These are phyloP conservation scores for Licmophora abbreviata DNA, from an alignment of 108 stramenopile species.

Conservation along the genomic window DNA sequence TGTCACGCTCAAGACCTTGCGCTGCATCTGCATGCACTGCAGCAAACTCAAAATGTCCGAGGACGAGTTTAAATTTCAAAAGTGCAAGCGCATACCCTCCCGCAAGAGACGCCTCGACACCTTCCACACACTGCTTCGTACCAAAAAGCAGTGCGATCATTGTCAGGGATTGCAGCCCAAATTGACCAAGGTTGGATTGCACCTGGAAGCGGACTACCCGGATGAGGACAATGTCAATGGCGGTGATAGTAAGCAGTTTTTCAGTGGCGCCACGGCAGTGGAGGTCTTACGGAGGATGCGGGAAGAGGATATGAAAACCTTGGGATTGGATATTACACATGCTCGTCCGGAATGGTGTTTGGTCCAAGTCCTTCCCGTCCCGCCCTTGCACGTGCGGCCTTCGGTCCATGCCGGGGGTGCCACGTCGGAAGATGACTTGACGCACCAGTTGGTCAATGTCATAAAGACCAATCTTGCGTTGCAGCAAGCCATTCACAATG, in stretches of 20 bases:
- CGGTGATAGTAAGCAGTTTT: slow-evolving; percentile 89
- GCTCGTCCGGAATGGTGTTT: slow-evolving; percentile 97
- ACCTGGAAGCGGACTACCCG: slow-evolving; percentile 79
- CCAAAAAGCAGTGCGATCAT: slow-evolving; percentile 86
- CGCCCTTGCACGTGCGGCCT: slow-evolving; percentile 98
- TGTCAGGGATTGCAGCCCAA: slow-evolving; percentile 81
- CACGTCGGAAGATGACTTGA: slow-evolving; percentile 93
- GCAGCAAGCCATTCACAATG: slow-evolving; percentile 79
- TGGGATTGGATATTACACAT: slow-evolving; percentile 88
- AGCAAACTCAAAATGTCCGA: slow-evolving; percentile 71
- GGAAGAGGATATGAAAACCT: slow-evolving; percentile 80
- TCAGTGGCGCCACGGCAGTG: slow-evolving; percentile 79
- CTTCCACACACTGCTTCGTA: slow-evolving; percentile 77
- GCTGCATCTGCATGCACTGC: slow-evolving; percentile 95
- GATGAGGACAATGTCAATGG: slow-evolving; percentile 68
- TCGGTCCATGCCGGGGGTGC: slow-evolving; percentile 69
- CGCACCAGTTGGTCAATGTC: slow-evolving; percentile 95
- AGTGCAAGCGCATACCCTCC: slow-evolving; percentile 40
- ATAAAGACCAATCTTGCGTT: slow-evolving; percentile 93
- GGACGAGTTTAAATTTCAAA: slow-evolving; percentile 77
- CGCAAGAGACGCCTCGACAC: slow-evolving; percentile 70
- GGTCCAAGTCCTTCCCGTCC: slow-evolving; percentile 93
- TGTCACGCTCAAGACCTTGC: slow-evolving; percentile 76
- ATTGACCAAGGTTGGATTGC: slow-evolving; percentile 76
- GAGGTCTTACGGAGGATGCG: slow-evolving; percentile 89